phyloP scores from a whole-genome alignment of 768 basidiomycete genomes.

The Boletus rubropictus region DNA sequence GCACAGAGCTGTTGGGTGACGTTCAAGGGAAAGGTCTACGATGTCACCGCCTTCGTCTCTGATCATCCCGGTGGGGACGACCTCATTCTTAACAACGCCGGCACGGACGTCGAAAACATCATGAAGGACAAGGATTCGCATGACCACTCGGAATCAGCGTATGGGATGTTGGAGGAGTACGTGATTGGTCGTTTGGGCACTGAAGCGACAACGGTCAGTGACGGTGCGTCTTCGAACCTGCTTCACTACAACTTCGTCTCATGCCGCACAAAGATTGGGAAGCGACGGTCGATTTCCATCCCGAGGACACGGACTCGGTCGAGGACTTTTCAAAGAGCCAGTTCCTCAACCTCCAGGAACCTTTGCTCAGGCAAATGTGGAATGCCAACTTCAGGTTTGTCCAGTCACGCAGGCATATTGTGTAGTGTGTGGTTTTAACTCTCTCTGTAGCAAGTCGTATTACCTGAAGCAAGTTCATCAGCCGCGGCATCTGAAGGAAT shows the following conservation, averaged over 20 bases:
- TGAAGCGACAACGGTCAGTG: constrained; percentile 67
- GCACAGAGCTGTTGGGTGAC: constrained; percentile 75
- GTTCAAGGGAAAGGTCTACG: constrained; percentile 78
- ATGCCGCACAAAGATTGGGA: constrained; percentile 65
- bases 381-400: constrained; percentile 72
- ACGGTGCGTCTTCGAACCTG: constrained; percentile 48
- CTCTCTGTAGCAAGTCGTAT: constrained; percentile 70
- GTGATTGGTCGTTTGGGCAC: constrained; percentile 76
- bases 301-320: constrained; percentile 77
- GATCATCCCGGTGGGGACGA: constrained; percentile 98
- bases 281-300: constrained; percentile 82
- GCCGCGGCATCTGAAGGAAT: constrained; percentile 78
- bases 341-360: constrained; percentile 86
- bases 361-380: constrained; percentile 85
- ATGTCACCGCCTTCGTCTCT: constrained; percentile 74
- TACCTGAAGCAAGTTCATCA: constrained; percentile 97
- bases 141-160: constrained; percentile 87
- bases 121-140: constrained; percentile 84
- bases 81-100: constrained; percentile 74
- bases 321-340: constrained; percentile 84
- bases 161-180: constrained; percentile 87
- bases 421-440: neutral
- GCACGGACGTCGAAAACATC: constrained; percentile 69
- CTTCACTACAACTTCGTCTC: constrained; percentile 4
- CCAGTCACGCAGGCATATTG: neutral